Conservation (phyloP, 768 basidiomycete species). For the Boletus reticuloceps region DNA sequence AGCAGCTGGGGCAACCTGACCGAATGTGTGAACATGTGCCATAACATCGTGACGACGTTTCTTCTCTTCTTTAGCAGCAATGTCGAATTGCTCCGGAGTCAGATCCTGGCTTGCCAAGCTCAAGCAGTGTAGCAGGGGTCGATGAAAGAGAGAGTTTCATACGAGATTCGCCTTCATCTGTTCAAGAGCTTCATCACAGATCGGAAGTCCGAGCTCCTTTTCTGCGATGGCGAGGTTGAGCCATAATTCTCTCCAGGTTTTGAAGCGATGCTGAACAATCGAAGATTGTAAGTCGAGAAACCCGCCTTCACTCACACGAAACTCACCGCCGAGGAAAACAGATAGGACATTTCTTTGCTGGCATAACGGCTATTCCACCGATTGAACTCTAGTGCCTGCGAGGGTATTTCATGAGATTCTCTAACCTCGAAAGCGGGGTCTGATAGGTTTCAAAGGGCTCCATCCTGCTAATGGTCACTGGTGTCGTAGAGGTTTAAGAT, state of each 20-base stretch:
- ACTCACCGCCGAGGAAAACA: slow-evolving; percentile 91
- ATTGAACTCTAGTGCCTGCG: not conserved
- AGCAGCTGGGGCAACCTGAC: slow-evolving; percentile 87
- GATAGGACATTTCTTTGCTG: slow-evolving; percentile 95
- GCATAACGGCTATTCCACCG: slow-evolving; percentile 81
- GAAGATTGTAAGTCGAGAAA: not conserved
- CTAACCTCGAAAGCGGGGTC: slow-evolving; percentile 76
- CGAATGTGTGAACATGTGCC: slow-evolving; percentile 99
- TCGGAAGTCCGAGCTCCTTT: slow-evolving; percentile 89
- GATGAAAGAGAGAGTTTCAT: not conserved
- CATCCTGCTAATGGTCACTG: slow-evolving; percentile 34
- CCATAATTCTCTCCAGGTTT: slow-evolving; percentile 95
- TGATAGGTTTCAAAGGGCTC: slow-evolving; percentile 72
- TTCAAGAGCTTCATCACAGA: slow-evolving; percentile 85
- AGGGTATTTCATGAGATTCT: not conserved
- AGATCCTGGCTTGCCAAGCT: slow-evolving; percentile 52
- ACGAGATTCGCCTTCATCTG: slow-evolving; percentile 96
- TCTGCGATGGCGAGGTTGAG: slow-evolving; percentile 95
- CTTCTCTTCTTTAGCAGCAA: slow-evolving; percentile 94
- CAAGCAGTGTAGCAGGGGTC: not conserved
- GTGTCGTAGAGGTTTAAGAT: not conserved
- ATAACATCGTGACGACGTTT: slow-evolving; percentile 98
- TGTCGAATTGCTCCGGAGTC: slow-evolving; percentile 85
- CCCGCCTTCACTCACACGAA: not conserved
- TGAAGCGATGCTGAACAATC: slow-evolving; percentile 76